Evolutionary conservation across 495 filamentous ascomycete genomes (phyloP), one percentile per base, ranked within the genome.

Genomic region (Chaetomium fimeti): DNA sequence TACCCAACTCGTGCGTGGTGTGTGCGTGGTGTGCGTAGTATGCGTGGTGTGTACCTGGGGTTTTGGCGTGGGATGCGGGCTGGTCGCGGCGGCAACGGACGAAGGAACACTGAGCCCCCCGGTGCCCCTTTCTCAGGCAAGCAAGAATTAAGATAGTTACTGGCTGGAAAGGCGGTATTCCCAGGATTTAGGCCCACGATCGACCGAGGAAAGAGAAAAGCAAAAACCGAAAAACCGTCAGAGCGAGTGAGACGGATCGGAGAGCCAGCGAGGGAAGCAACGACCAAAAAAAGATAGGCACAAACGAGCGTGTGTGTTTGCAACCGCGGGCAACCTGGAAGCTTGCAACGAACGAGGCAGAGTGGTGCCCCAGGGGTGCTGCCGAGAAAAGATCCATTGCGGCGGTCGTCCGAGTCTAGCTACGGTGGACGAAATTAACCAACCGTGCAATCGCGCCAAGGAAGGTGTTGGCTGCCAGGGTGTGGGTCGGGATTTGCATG

Each of bases 221-320:
- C 27, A 72, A 74, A 70, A 75, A 77, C 71, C 71, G 76, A 70
- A 72, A 72, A 71, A 73, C 73, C 76, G 77, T 77, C 76, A 79
- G 73, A 84, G 75, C 81, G 80, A 82, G 74, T 81, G 79, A 83
- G 72, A 71, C 69, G 69, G 72, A 64, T 49, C 15, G 9, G 6
- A 36, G 7, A 38, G 61, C 11, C 16, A 64, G 29, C 63, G 69
- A 58, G 52, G 45, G 24, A n/a, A 43, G n/a, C 27, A 42, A 51
- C 63, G 56, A 51, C 66, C 57, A 57, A 66, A 59, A 74, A 69
- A 64, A 66, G 40, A 51, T 66, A 62, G 45, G 36, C 57, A 61
- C 63, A 52, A 65, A 48, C 59, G 61, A 60, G 53, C 45, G 62
- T 52, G 62, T 52, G 55, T 45, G 55, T 47, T 59, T n/a, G 40